Percentiles rank a stretch among this genome's conserved stretches.
These are phyloP conservation scores for Capillidium heterosporum DNA, from an alignment of 371 early-diverging fungal species.

Conservation along the genomic window DNA sequence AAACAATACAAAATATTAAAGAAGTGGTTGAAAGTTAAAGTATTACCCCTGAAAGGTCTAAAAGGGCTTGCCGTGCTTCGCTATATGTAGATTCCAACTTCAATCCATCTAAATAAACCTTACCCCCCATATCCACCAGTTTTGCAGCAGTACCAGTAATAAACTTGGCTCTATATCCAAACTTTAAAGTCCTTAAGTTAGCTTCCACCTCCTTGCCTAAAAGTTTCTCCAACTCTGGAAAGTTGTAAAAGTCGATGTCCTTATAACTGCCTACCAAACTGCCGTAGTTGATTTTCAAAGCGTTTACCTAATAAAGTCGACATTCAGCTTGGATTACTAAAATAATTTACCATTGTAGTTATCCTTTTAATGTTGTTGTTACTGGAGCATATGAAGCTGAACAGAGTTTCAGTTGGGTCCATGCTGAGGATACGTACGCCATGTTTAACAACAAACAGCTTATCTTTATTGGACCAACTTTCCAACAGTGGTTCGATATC, in stretches of 20 bases:
- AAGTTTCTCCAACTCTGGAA: constrained; percentile 41
- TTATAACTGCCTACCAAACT: neutral
- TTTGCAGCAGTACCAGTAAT: constrained; percentile 41
- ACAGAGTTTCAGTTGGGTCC: constrained; percentile 72
- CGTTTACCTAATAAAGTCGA: constrained; percentile 25
- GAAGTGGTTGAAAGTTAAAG: too few relatives aligned
- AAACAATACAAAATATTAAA: neutral
- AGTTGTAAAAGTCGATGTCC: constrained; percentile 33
- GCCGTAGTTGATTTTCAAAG: constrained; percentile 15
- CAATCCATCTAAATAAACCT: constrained; percentile 37
- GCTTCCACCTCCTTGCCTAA: constrained; percentile 34
- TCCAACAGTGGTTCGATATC: constrained; percentile 24
- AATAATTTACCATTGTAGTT: constrained; percentile 55
- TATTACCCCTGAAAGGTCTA: constrained; percentile 53
- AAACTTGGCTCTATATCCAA: constrained; percentile 79
- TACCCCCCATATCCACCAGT: constrained; percentile 13
- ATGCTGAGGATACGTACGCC: constrained; percentile 73
- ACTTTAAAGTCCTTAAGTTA: constrained; percentile 38
- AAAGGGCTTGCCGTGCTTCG: constrained; percentile 36
- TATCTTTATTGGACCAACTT: constrained; percentile 46
- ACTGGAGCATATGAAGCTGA: constrained; percentile 88
- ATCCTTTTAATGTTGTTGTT: constrained; percentile 95
- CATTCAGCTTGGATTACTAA: neutral
- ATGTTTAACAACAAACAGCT: constrained; percentile 39
- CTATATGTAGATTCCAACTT: constrained; percentile 26